Evolutionary conservation across 2,329 filamentous ascomycete genomes (phyloP).

Genomic region (Ophiostoma sp.): DNA sequence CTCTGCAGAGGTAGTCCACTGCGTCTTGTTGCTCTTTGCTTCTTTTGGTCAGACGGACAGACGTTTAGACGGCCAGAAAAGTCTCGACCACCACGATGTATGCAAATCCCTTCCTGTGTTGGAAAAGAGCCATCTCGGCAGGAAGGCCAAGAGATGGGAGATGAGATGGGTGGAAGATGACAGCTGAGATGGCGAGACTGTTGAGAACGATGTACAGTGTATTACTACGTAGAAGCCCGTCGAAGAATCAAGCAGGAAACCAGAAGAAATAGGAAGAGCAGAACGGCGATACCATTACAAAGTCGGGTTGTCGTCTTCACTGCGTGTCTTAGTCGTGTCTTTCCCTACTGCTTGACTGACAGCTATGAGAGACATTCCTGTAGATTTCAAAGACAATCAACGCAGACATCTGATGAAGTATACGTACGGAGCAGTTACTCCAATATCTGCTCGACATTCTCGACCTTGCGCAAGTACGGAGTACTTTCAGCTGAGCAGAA

Average conservation of each 20-base stretch:
- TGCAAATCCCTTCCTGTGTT: slow-evolving; percentile 5
- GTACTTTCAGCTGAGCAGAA: slow-evolving; percentile 1
- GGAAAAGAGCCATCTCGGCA: neutral
- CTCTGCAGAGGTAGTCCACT: neutral
- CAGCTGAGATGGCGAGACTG: neutral
- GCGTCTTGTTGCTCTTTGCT: neutral
- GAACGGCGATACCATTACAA: neutral
- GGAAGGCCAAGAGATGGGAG: neutral
- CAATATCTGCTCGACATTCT: neutral
- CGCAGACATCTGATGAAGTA: too few species aligned
- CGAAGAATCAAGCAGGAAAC: too few species aligned
- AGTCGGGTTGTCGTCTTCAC: neutral
- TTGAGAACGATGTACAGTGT: too few species aligned
- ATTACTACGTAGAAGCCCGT: neutral
- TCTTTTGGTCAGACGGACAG: neutral
- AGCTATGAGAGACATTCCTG: neutral
- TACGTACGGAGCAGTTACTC: neutral
- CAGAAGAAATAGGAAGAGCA: neutral
- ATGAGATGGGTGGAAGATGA: neutral
- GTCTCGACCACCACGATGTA: neutral
- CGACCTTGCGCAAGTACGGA: neutral
- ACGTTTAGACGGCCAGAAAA: neutral
- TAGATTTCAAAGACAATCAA: neutral
- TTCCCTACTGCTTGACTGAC: neutral
- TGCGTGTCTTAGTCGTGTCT: neutral